Percentiles rank a stretch among this genome's conserved stretches.
Evolutionary conservation across 345 rosid species (phyloP).

Genomic region (Brassica rapa): DNA sequence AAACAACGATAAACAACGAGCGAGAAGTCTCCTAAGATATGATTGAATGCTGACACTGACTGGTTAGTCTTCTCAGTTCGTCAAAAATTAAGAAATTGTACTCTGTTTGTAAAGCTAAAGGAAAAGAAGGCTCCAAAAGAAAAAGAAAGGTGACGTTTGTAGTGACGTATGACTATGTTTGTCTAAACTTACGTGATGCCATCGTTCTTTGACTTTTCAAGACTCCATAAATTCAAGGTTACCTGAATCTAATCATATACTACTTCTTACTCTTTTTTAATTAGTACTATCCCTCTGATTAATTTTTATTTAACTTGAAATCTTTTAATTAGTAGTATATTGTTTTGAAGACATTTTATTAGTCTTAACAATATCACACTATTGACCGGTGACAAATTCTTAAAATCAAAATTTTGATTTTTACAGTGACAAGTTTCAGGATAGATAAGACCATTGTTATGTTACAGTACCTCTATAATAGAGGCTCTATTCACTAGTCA

Average conservation of each 20-base stretch:
- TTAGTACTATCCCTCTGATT: background rate
- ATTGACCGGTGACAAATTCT: background rate
- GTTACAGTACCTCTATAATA: background rate
- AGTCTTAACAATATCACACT: background rate
- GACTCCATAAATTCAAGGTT: slow-evolving; percentile 9
- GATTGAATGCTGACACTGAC: slow-evolving; percentile 95
- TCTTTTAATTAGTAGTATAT: slow-evolving; percentile 4
- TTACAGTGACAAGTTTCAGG: background rate
- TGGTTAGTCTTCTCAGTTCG: slow-evolving; percentile 46
- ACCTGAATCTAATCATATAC: slow-evolving; percentile 6
- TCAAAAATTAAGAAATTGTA: background rate
- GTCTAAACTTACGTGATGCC: slow-evolving; percentile 30
- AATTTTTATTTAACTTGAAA: background rate
- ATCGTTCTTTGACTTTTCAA: slow-evolving; percentile 23
- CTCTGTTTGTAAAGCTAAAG: background rate
- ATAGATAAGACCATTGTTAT: background rate
- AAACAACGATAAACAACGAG: slow-evolving; percentile 55
- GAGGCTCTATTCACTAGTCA: background rate
- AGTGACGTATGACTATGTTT: background rate
- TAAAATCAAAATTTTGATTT: background rate
- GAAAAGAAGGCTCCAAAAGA: background rate
- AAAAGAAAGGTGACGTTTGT: background rate
- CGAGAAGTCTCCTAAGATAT: slow-evolving; percentile 92
- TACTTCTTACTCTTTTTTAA: background rate
- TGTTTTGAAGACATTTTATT: background rate